A percentile compares a stretch with the other conserved stretches of the same genome.
phyloP scores from a whole-genome alignment of 805 yeast genomes.

The Lipomyces starkeyi region DNA sequence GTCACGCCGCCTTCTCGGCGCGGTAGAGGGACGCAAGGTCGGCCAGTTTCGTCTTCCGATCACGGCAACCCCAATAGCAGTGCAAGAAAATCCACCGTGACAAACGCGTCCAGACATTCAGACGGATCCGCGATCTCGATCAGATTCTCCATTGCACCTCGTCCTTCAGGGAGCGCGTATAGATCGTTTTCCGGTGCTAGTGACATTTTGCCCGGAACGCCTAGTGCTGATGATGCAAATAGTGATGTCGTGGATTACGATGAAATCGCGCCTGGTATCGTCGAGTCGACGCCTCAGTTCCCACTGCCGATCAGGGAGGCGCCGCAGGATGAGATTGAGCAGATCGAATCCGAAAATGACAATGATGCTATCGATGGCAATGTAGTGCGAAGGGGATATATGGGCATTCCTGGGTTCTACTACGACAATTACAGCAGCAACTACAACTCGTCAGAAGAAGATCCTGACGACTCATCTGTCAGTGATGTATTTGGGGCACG shows the following conservation, averaged over 20 bases:
- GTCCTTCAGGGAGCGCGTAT: slow-evolving; percentile 20
- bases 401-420: slow-evolving; percentile 33
- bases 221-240: slow-evolving; percentile 12
- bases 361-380: not conserved
- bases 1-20: slow-evolving; percentile 12
- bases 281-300: not conserved
- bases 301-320: not conserved
- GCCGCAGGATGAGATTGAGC: not conserved
- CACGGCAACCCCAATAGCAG: slow-evolving; percentile 14
- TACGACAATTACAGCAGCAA: slow-evolving; percentile 21
- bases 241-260: slow-evolving; percentile 20
- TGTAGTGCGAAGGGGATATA: slow-evolving; percentile 3
- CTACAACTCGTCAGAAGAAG: slow-evolving; percentile 37
- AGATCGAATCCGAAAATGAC: not conserved
- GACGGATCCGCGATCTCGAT: slow-evolving; percentile 36
- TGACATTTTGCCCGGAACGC: slow-evolving; percentile 25
- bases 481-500: slow-evolving; percentile 11
- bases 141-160: slow-evolving; percentile 30
- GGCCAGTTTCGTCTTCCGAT: slow-evolving; percentile 22
- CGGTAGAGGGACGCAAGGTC: not conserved
- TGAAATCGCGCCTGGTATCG: slow-evolving; percentile 2
- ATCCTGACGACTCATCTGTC: slow-evolving; percentile 29
- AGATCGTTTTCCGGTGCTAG: slow-evolving; percentile 30
- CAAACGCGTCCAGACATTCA: slow-evolving; percentile 25
- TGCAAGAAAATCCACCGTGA: slow-evolving; percentile 13